Evolutionary conservation across 2,329 filamentous ascomycete species (phyloP), one percentile per base, ranked within the genome.

Genomic region (Colletotrichum nymphaeae): DNA sequence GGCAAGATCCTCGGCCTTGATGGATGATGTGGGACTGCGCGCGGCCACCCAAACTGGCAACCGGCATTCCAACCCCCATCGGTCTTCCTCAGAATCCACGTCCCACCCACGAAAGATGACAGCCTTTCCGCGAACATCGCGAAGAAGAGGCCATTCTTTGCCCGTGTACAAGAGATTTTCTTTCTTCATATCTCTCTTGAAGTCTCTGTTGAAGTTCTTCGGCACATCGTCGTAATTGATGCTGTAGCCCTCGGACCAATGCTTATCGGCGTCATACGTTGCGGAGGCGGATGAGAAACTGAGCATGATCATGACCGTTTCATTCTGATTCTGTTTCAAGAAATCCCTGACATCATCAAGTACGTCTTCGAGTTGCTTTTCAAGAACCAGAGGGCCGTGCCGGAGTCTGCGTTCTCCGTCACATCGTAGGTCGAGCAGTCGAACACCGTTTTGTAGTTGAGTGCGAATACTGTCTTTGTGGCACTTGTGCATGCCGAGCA

Each of bases 91-190:
- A 1, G 53, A 14, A 5, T 37, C 42, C 11, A 46, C 24, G 5
- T 22, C 30, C 67, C 67, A 70, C 2, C 63, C 68, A 1, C 63
- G 63, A 4, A 35, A 32, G 22, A 71, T 55, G n/a, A 71, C 68
- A 9, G 16, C 32, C 56, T 49, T 59, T 24, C 68, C 68, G 5
- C 63, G 63, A 14, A 55, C 68, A 1, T 56, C 26, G 5, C 42
- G 5, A 0, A 71, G 56, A 9, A 8, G 35, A 3, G 68, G 68
- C 68, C 68, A 71, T 30, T 55, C 16, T n/a, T 32, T 67, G 7
- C 46, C 56, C 3, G 46, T 60, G 26, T 71, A 71, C 16, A 24
- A 30, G n/a, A n/a, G 3, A 0, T 60, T 35, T 11, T 49, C 32
- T 5, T 28, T 49, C 4, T 56, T 35, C 28, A 60, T 22, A 8